Percentiles rank a stretch among this genome's conserved stretches.
These are phyloP conservation scores for Populus tomentosa DNA, from an alignment of 441 rosid genomes.

Conservation along the genomic window DNA sequence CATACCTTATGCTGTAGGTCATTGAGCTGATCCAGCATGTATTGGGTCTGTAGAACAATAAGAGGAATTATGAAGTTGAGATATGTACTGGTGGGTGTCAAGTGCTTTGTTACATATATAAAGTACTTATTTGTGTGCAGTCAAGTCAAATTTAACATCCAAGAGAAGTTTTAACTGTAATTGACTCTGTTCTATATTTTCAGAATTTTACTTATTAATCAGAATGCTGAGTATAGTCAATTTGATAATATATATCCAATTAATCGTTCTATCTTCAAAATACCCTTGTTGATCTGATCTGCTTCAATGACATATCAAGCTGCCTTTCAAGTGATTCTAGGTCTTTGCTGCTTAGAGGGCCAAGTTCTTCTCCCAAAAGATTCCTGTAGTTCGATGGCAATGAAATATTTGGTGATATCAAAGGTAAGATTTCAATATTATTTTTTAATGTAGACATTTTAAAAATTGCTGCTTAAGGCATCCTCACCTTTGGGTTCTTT, in stretches of 20 bases:
- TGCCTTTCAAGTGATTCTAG: conserved; percentile 97
- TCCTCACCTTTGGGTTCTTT: conserved; percentile 72
- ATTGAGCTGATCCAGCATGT: conserved; percentile 88
- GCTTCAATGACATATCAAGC: conserved; percentile 87
- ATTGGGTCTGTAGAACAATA: conserved; percentile 58
- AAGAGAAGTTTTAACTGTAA: no score
- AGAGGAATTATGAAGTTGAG: neutral
- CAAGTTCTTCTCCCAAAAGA: conserved; percentile 92
- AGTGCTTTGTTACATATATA: no score
- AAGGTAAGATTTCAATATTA: neutral
- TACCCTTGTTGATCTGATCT: conserved; percentile 85
- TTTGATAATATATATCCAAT: no score
- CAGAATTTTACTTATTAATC: no score
- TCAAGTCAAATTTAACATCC: no score
- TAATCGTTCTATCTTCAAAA: no score
- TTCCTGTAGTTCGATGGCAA: conserved; percentile 41
- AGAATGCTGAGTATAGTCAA: no score
- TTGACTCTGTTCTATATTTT: no score
- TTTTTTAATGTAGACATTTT: neutral
- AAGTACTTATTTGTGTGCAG: no score
- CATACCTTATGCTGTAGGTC: conserved; percentile 92
- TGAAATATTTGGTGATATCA: neutral
- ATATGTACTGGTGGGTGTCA: neutral
- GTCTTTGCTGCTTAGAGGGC: conserved; percentile 85
- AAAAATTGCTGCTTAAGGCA: neutral